Conservation (phyloP, 2,329 filamentous ascomycete species). For the Aspergillus caelatus region DNA sequence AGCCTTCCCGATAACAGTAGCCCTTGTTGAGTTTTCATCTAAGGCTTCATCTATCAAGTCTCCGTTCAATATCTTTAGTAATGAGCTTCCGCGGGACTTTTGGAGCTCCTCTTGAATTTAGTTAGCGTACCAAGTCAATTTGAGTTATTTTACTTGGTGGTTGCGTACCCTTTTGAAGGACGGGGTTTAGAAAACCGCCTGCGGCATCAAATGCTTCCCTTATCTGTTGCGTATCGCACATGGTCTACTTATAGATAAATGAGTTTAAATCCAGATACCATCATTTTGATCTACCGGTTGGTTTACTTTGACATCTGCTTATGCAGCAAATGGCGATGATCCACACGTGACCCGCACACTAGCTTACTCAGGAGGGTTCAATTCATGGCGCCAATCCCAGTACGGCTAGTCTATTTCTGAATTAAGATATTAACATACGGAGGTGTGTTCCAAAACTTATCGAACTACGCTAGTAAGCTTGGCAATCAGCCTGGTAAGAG, state of each 20-base stretch:
- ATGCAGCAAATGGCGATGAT: not conserved
- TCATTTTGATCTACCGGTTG: not conserved
- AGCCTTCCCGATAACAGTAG: conserved; percentile 35
- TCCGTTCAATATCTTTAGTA: conserved; percentile 38
- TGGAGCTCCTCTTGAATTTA: conserved; percentile 41
- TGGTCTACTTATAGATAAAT: conserved; percentile 16
- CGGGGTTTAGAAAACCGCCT: conserved; percentile 40
- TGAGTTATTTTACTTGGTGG: conserved; percentile 15
- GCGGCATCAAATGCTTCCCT: conserved; percentile 38
- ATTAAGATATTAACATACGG: not conserved
- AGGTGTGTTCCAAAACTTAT: too few species aligned
- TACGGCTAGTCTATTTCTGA: not conserved
- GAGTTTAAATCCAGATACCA: not conserved
- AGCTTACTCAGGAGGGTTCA: not conserved
- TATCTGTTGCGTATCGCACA: conserved; percentile 30
- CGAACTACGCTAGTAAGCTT: too few species aligned
- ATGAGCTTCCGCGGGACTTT: conserved; percentile 36
- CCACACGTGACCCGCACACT: not conserved
- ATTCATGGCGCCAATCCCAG: not conserved
- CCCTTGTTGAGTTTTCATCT: conserved; percentile 25
- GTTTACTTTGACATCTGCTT: conserved; percentile 1
- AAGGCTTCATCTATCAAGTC: conserved; percentile 9
- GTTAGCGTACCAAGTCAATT: conserved; percentile 30
- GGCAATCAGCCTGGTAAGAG: not conserved
- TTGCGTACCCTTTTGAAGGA: conserved; percentile 45